A percentile compares a stretch with the other conserved stretches of the same genome.
phyloP scores from a whole-genome alignment of 306 rosid genomes.

The Mucuna pruriens region DNA sequence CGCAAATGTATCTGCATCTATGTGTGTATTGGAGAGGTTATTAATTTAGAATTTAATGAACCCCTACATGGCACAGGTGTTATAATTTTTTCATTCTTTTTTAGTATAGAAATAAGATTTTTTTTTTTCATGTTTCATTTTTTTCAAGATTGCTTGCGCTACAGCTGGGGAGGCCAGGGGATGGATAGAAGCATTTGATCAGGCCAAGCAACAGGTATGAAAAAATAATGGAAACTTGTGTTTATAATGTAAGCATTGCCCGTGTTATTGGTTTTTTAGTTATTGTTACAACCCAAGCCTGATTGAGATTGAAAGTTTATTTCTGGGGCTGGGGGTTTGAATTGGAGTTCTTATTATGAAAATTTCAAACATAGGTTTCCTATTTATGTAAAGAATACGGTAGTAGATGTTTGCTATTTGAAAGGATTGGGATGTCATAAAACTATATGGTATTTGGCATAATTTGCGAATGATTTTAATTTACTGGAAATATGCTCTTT shows the following conservation, averaged over 20 bases:
- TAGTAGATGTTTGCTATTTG: conserved; percentile 21
- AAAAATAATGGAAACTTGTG: conserved; percentile 30
- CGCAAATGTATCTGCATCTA: conserved; percentile 25
- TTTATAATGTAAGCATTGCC: conserved; percentile 15
- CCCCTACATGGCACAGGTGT: background rate
- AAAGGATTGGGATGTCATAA: conserved; percentile 19
- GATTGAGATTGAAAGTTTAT: conserved; percentile 30
- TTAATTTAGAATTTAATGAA: conserved; percentile 24
- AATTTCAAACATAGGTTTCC: conserved; percentile 24
- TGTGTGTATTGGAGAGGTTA: conserved; percentile 20
- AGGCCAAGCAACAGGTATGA: conserved; percentile 94
- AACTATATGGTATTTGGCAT: conserved; percentile 9
- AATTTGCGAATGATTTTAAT: conserved; percentile 35
- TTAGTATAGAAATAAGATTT: conserved; percentile 37
- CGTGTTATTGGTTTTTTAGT: conserved; percentile 24
- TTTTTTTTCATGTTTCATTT: conserved; percentile 27
- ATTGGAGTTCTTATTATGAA: conserved; percentile 21
- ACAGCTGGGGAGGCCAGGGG: conserved; percentile 79
- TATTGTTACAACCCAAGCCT: conserved; percentile 23
- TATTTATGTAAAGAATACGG: conserved; percentile 14
- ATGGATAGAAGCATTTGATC: conserved; percentile 98
- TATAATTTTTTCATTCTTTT: conserved; percentile 1
- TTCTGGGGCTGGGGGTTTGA: conserved; percentile 18
- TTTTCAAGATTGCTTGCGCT: conserved; percentile 84
- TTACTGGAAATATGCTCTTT: conserved; percentile 42